Evolutionary conservation across 805 yeast genomes (phyloP).

Genomic region (Wickerhamiella brachini): DNA sequence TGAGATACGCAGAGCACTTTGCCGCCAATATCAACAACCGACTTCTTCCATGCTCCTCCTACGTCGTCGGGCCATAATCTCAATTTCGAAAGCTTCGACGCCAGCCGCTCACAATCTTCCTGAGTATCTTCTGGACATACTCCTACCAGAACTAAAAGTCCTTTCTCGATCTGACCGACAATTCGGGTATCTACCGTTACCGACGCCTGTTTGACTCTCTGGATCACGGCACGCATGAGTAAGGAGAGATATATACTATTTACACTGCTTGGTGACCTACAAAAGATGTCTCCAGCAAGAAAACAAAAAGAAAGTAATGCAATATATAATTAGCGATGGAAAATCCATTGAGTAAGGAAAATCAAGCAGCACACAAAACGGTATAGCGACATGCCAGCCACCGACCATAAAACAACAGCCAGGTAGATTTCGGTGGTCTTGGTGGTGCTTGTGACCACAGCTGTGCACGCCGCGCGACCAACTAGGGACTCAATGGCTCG

Average conservation of each 20-base stretch:
- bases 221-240: slow-evolving; percentile 77
- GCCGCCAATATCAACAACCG: slow-evolving; percentile 49
- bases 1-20: slow-evolving; percentile 81
- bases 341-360: slow-evolving; percentile 33
- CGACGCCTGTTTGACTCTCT: slow-evolving; percentile 76
- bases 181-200: slow-evolving; percentile 66
- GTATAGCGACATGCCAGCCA: slow-evolving; percentile 77
- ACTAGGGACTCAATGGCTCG: background rate
- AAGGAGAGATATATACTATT: background rate
- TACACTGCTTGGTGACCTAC: too few species aligned
- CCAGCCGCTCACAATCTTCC: slow-evolving; percentile 57
- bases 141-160: slow-evolving; percentile 74
- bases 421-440: slow-evolving; percentile 37
- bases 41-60: slow-evolving; percentile 67
- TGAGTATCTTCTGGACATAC: slow-evolving; percentile 62
- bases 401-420: slow-evolving; percentile 82
- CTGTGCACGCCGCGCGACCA: slow-evolving; percentile 13
- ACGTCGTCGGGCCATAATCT: slow-evolving; percentile 64
- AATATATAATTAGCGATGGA: slow-evolving; percentile 20
- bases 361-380: slow-evolving; percentile 62
- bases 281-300: too few species aligned
- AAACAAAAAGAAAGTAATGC: too few species aligned
- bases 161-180: slow-evolving; percentile 59
- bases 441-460: slow-evolving; percentile 23
- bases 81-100: slow-evolving; percentile 50